Conservation (phyloP, 129 eudicot species). For the Mikania micrantha region DNA sequence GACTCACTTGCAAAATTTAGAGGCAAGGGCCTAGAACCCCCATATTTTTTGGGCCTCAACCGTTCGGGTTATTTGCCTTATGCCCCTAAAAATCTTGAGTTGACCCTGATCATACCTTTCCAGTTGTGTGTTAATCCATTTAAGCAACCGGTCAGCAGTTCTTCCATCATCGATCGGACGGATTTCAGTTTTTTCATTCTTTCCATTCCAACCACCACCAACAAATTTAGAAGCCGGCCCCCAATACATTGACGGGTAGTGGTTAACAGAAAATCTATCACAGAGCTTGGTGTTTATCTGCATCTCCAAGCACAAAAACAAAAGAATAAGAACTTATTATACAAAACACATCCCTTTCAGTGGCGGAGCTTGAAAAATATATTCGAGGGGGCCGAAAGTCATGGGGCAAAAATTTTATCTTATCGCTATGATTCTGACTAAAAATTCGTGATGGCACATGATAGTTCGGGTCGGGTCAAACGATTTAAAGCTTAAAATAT, state of each 20-base stretch:
- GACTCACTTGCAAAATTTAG: no score
- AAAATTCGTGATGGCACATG: no score
- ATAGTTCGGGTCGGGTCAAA: no score
- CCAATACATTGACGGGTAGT: constrained; percentile 82
- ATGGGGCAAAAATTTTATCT: no score
- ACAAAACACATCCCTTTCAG: neutral
- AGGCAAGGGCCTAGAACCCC: no score
- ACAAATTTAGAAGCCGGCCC: constrained; percentile 70
- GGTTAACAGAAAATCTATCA: constrained; percentile 70
- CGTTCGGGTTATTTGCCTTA: no score
- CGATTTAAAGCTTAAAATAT: no score
- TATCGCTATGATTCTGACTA: no score
- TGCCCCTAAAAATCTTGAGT: no score
- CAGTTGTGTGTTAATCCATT: constrained; percentile 75
- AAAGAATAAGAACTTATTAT: neutral
- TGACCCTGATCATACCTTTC: constrained; percentile 65
- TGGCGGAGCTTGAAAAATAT: neutral
- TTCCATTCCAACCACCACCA: constrained; percentile 50
- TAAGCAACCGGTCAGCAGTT: constrained; percentile 75
- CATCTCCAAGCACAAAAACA: constrained; percentile 70
- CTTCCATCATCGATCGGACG: constrained; percentile 52
- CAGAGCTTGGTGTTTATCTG: constrained; percentile 88
- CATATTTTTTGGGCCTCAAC: no score
- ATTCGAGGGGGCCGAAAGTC: no score
- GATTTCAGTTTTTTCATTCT: constrained; percentile 56